Percentiles rank a stretch among this genome's conserved stretches.
These are phyloP conservation scores for Aethionema arabicum DNA, from an alignment of 345 rosid genomes.

Conservation along the genomic window DNA sequence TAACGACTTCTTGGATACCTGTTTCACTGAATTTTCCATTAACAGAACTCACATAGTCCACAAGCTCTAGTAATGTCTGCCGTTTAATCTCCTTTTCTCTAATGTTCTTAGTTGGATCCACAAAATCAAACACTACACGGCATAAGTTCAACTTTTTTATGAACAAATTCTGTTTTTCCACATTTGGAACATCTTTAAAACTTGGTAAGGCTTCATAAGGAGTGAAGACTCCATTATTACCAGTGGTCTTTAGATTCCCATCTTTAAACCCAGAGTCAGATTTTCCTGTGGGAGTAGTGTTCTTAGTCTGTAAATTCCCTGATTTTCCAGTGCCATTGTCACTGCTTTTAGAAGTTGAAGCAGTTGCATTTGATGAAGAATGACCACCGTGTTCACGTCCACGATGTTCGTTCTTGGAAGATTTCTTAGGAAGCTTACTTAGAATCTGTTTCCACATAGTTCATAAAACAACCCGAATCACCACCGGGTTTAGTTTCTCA, in stretches of 20 bases:
- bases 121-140: slow-evolving; percentile 60
- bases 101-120: slow-evolving; percentile 54
- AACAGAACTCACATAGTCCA: slow-evolving; percentile 58
- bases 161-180: slow-evolving; percentile 58
- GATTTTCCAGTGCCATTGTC: slow-evolving; percentile 33
- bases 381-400: slow-evolving; percentile 55
- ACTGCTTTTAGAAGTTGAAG: slow-evolving; percentile 45
- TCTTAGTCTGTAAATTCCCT: slow-evolving; percentile 25
- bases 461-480: slow-evolving; percentile 28
- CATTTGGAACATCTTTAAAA: slow-evolving; percentile 59
- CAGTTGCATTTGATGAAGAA: slow-evolving; percentile 37
- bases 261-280: slow-evolving; percentile 46
- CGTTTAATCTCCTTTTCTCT: slow-evolving; percentile 75
- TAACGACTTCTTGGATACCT: slow-evolving; percentile 56
- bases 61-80: slow-evolving; percentile 71
- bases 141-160: slow-evolving; percentile 57
- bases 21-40: slow-evolving; percentile 57
- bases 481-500: slow-evolving; percentile 2
- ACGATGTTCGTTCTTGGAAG: slow-evolving; percentile 58
- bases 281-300: slow-evolving; percentile 29
- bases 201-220: slow-evolving; percentile 57
- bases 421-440: slow-evolving; percentile 83
- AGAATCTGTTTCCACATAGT: slow-evolving; percentile 79
- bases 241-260: slow-evolving; percentile 44
- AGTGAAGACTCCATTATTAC: slow-evolving; percentile 34